Evolutionary conservation across 805 yeast species (phyloP), one percentile per base, ranked within the genome.

Genomic region (Pichia phayaonensis): DNA sequence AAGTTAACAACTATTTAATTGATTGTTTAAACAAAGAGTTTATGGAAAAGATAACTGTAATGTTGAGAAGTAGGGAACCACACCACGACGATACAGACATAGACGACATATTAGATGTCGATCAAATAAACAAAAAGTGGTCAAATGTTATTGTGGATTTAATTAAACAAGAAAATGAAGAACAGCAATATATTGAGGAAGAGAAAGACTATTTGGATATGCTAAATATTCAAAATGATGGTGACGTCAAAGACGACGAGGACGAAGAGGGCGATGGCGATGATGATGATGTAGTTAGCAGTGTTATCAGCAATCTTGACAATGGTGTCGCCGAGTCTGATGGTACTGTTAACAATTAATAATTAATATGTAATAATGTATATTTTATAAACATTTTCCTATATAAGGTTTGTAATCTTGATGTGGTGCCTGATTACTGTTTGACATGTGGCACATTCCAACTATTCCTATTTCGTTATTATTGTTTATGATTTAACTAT

Each of bases 1-100:
- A 75, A 23, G 76, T 82, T 15, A 67, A 75, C 4, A 70, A 68
- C 18, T 72, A 77, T 50, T 65, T 84, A 47, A 64, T 84, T 41
- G 87, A 83, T 59, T 86, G 89, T 13, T 72, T 82, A 29, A 84
- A 80, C 59, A 86, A 83, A 52, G 71, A 79, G 41, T 71, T 86
- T 10, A 26, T 16, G 8, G 26, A 16, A n/a, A 3, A 11, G 20
- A 24, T n/a, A 16, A 24, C 3, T 2, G 15, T 10, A n/a, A 23
- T 24, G 20, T 15, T n/a, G 31, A 16, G n/a, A 20, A 24, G 18
- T 26, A 26, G 11, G 11, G 11, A 26, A 26, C 29, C 8, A 26
- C 29, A 11, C 12, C 7, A 11, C 8, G 12, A 26, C 11, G 13
- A 24, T 24, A 4, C n/a, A 10, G 31, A 41, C n/a, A 11, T 10